These are phyloP conservation scores for Amauroascus verrucosus DNA, from an alignment of 2,329 filamentous ascomycete species.

Conservation along the genomic window DNA sequence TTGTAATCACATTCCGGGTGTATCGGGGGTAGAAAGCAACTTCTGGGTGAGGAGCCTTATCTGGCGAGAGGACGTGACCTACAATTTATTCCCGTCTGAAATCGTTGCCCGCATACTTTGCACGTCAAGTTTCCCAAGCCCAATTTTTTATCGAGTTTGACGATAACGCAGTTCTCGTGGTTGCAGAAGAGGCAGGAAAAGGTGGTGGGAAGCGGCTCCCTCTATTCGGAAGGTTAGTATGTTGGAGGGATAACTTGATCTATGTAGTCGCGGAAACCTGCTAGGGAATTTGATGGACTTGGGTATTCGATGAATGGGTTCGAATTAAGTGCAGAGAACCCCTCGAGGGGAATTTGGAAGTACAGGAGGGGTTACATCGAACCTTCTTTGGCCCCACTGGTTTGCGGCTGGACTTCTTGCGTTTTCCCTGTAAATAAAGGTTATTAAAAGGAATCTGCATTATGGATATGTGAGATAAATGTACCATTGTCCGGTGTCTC, in stretches of 20 bases:
- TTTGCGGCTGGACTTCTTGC: constrained; percentile 75
- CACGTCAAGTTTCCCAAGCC: constrained; percentile 78
- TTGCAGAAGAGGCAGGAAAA: constrained; percentile 99
- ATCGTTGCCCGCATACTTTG: constrained; percentile 87
- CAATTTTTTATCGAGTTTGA: constrained; percentile 88
- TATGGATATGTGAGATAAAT: neutral
- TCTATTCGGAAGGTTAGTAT: constrained; percentile 21
- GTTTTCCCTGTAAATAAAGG: constrained; percentile 59
- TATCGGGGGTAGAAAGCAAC: too few relatives aligned
- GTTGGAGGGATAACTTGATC: neutral
- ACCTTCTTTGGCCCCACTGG: constrained; percentile 76
- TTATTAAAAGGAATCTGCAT: neutral
- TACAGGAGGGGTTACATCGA: neutral
- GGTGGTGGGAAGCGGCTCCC: constrained; percentile 50
- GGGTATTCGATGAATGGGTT: neutral
- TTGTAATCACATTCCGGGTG: too few relatives aligned
- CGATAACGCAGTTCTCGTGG: constrained; percentile 82
- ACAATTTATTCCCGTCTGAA: constrained; percentile 92
- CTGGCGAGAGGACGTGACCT: constrained; percentile 15
- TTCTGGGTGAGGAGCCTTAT: constrained; percentile 24
- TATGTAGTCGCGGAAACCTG: neutral
- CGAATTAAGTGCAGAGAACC: neutral
- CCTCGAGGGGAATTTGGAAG: neutral
- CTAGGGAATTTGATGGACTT: neutral
- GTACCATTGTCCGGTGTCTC: neutral